Evolutionary conservation across 768 basidiomycete genomes (phyloP).

Genomic region (Mycena sanguinolenta): DNA sequence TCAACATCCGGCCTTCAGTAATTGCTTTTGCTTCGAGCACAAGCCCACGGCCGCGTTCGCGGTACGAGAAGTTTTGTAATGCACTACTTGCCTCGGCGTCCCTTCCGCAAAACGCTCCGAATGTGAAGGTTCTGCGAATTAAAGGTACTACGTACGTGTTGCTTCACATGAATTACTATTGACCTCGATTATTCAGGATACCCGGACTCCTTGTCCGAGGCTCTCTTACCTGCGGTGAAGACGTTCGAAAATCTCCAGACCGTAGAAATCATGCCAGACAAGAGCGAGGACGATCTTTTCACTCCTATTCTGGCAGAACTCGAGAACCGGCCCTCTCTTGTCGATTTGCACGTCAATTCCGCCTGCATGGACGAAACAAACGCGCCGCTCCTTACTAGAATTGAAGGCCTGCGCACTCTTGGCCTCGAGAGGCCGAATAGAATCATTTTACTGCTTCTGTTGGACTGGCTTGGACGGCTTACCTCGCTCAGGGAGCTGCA

Average conservation of each 20-base stretch:
- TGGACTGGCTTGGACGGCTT: constrained; percentile 41
- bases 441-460: constrained; percentile 56
- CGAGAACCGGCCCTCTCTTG: constrained; percentile 37
- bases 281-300: constrained; percentile 52
- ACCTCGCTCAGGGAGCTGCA: constrained; percentile 47
- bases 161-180: neutral
- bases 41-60: constrained; percentile 2
- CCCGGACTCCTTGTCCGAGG: constrained; percentile 14
- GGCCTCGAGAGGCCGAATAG: constrained; percentile 54
- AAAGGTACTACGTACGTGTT: constrained; percentile 53
- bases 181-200: constrained; percentile 31
- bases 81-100: constrained; percentile 51
- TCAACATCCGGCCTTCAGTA: constrained; percentile 38
- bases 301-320: constrained; percentile 43
- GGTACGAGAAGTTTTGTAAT: constrained; percentile 14
- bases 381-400: constrained; percentile 46
- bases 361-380: constrained; percentile 51
- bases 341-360: constrained; percentile 50
- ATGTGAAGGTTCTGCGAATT: constrained; percentile 60
- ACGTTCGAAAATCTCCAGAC: constrained; percentile 50
- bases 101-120: constrained; percentile 52
- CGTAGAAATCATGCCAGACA: constrained; percentile 50
- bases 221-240: constrained; percentile 18
- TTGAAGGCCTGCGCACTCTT: constrained; percentile 47
- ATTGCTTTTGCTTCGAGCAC: neutral